Conservation (phyloP, 768 basidiomycete species). For the Pulveroboletus sp. region DNA sequence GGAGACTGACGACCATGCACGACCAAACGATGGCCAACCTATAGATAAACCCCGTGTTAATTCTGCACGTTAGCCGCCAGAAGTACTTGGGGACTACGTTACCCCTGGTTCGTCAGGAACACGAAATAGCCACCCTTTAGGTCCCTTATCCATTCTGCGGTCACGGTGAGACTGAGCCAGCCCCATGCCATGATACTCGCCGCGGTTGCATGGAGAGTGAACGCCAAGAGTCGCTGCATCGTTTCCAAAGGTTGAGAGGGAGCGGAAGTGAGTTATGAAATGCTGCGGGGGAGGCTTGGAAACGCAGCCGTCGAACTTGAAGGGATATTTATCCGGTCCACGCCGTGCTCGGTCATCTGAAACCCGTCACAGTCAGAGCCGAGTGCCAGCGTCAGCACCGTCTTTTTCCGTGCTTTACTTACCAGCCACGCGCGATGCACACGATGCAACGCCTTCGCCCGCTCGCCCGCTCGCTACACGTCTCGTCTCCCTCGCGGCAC, state of each 20-base stretch:
- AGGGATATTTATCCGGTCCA: neutral
- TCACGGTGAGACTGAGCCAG: conserved; percentile 18
- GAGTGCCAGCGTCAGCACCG: no score
- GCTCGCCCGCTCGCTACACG: conserved; percentile 18
- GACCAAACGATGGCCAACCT: conserved; percentile 36
- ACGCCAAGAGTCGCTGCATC: conserved; percentile 14
- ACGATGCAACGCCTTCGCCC: neutral
- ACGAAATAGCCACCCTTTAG: conserved; percentile 67
- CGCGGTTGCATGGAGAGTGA: conserved; percentile 32
- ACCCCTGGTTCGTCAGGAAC: conserved; percentile 80
- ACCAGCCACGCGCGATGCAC: no score
- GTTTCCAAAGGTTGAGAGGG: neutral
- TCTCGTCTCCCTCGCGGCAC: conserved; percentile 29
- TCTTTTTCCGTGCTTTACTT: no score
- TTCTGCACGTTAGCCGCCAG: neutral
- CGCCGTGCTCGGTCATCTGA: neutral
- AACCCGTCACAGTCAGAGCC: no score
- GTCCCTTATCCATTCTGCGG: conserved; percentile 33
- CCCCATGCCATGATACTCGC: conserved; percentile 38
- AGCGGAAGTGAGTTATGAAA: neutral
- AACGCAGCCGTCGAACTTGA: neutral
- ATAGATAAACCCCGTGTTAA: neutral
- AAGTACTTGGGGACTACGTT: neutral
- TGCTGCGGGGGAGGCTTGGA: neutral
- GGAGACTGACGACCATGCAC: conserved; percentile 40